These are phyloP conservation scores for Bassia scoparia DNA, from an alignment of 148 eudicot species.

Conservation along the genomic window DNA sequence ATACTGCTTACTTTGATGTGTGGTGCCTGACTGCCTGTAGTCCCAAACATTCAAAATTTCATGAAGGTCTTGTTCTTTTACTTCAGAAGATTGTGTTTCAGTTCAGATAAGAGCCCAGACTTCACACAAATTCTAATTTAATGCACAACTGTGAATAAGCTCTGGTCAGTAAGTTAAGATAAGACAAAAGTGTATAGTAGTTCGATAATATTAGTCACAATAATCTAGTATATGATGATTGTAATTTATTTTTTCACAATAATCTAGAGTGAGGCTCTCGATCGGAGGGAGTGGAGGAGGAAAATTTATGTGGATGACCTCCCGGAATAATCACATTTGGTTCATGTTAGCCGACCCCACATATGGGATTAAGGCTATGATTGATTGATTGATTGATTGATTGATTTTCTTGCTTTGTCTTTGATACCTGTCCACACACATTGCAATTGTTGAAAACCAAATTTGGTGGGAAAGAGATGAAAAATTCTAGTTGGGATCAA, in stretches of 20 bases:
- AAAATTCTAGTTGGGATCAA: too few relatives aligned
- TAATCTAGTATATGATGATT: too few relatives aligned
- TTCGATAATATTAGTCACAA: background rate
- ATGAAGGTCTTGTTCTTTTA: background rate
- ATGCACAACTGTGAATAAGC: background rate
- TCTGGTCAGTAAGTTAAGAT: background rate
- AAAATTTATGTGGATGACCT: too few relatives aligned
- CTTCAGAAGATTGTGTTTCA: background rate
- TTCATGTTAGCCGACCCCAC: too few relatives aligned
- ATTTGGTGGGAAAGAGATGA: background rate
- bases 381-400: too few relatives aligned
- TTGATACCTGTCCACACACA: background rate
- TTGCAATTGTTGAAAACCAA: background rate
- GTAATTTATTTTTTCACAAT: too few relatives aligned
- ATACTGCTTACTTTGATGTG: background rate
- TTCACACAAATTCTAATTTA: background rate
- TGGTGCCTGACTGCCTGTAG: too few relatives aligned
- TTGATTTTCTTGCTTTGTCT: background rate
- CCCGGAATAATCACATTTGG: too few relatives aligned
- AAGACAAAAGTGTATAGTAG: background rate
- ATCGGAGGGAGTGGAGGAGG: too few relatives aligned
- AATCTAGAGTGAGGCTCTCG: too few relatives aligned
- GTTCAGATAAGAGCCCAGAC: background rate
- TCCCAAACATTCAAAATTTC: background rate
- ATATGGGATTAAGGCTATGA: too few relatives aligned